Base-by-base conservation (phyloP, 768 basidiomycete species). In the Agaricus bisporus region DNA sequence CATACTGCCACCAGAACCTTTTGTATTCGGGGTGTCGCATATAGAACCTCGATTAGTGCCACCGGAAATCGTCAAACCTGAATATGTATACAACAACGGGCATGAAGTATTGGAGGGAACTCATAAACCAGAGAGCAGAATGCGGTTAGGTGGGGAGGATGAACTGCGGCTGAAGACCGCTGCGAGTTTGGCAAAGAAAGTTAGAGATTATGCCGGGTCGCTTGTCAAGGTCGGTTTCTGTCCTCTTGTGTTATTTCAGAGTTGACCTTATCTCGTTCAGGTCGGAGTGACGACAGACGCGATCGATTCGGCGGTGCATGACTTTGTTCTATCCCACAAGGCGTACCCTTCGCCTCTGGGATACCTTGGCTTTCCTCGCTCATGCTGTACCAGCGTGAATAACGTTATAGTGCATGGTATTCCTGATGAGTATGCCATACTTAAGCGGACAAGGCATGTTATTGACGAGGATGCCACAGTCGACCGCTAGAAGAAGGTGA, bases 351-450 rank as follows among this genome's bases (percentile, higher is more conserved):
- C 92, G 8, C 90, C 94, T 0, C 70, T 95, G 46, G 76, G 74
- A 0, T 95, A 95, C 65, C 70, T 73, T 8, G 86, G 81, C 7
- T 92, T 82, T 64, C 88, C 90, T 8, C 81, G 79, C 55, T 85
- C 88, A 17, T 86, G 87, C 61, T 91, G 89, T 63, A 91, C 89
- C 11, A 93, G 92, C 57, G 74, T 95, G 51, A 97, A 97, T 63
- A 95, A 95, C 59, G 71, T 95, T 32, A 76, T 93, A 44, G 79
- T 78, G 9, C 92, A 97, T 63, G 94, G 93, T 0, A 93, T 97
- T 53, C 94, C 94, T 26, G 91, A 95, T 70, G 80, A 89, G 91
- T 93, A 58, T 59, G 80, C 17, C 18, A n/a, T 2, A 10, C 11
- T 5, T 35, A 10, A 6, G n/a, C 2, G 6, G 38, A 12, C 12